Base-by-base conservation (phyloP, 257 asterid species). In the Galeopsis tetrahit region DNA sequence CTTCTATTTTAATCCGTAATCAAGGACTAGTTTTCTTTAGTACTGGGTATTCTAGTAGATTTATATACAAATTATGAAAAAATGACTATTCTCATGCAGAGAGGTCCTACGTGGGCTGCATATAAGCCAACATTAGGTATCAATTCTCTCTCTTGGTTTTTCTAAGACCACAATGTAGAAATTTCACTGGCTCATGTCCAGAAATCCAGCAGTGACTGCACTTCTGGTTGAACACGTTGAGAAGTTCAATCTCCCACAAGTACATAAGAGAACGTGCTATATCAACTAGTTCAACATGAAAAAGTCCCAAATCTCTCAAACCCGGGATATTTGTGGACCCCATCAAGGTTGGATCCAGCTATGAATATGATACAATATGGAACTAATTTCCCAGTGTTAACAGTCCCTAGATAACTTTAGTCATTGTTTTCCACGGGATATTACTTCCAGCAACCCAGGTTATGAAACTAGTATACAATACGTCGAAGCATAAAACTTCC, bases 21-120 rank as follows among this genome's bases (percentile, higher is more conserved):
- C 66, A 11, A 31, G 32, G 57, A 14, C 13, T 15, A 35, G 32
- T n/a, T 66, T 65, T 40, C 61, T n/a, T 7, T n/a, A 9, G 58
- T 32, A 14, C 67, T 15, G 13, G 10, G 46, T 21, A 33, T 7
- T 74, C 58, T 33, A 74, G n/a, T 35, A 75, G n/a, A 57, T 17
- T 2, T 10, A 34, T 43, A 10, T 14, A 14, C 17, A 33, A 53
- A 7, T 39, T 64, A n/a, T 10, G 8, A n/a, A 33, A 48, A 51
- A 48, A 11, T 2, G 35, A 73, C n/a, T 28, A 4, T 46, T 51
- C 34, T 39, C 60, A 56, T 66, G 73, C 43, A 43, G 52, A 36
- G 51, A 59, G 38, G 36, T 58, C 46, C 69, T 36, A 58, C 6
- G 59, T 43, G 44, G 68, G 64, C 48, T 74, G 35, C 15, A 43